Evolutionary conservation across 2,329 filamentous ascomycete genomes (phyloP).

Genomic region (Aspergillus pseudonomiae): DNA sequence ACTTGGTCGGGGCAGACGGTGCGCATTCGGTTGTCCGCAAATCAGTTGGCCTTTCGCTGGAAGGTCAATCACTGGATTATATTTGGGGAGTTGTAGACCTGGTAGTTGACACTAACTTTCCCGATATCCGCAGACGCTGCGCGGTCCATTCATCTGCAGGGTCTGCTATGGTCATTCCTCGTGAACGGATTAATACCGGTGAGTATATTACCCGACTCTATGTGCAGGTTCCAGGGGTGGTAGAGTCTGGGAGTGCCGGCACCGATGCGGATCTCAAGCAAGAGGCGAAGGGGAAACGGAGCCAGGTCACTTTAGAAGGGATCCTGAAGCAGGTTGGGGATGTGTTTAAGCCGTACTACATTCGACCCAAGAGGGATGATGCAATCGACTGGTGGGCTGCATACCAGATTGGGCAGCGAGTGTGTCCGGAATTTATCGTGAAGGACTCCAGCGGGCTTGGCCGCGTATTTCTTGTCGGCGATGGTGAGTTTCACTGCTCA

Average conservation of each 20-base stretch:
- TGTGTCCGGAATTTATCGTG: conserved; percentile 42
- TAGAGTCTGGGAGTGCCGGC: conserved; percentile 27
- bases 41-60: conserved; percentile 52
- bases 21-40: conserved; percentile 67
- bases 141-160: conserved; percentile 73
- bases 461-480: conserved; percentile 72
- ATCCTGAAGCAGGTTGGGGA: conserved; percentile 67
- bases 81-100: conserved; percentile 78
- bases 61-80: conserved; percentile 69
- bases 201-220: conserved; percentile 76
- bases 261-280: conserved; percentile 44
- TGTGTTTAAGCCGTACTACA: conserved; percentile 67
- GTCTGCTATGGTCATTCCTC: conserved; percentile 77
- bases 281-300: conserved; percentile 62
- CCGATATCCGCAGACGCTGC: conserved; percentile 78
- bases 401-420: conserved; percentile 75
- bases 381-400: conserved; percentile 73
- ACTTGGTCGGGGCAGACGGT: conserved; percentile 71
- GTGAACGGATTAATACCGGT: conserved; percentile 61
- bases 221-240: conserved; percentile 40
- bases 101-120: conserved; percentile 71
- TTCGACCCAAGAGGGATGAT: conserved; percentile 60
- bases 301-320: conserved; percentile 63
- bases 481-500: conserved; percentile 42
- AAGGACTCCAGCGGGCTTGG: conserved; percentile 68